Conservation (phyloP, 495 filamentous ascomycete genomes). For the Trichocladium uniseriatum region DNA sequence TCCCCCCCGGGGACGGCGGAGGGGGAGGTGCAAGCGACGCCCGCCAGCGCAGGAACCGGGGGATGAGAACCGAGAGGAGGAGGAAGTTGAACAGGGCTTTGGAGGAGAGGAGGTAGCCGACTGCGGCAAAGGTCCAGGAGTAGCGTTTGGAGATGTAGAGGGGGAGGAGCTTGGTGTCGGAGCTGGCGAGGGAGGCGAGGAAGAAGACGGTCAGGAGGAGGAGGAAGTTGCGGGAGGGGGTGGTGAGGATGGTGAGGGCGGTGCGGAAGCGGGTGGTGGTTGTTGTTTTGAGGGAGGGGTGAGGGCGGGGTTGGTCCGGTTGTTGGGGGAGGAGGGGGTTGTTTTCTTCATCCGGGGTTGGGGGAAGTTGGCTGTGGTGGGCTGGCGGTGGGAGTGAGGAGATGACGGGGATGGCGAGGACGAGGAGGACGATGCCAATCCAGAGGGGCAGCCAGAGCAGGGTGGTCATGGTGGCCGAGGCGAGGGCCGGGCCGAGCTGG, state of each 20-base stretch:
- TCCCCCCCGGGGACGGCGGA: no score
- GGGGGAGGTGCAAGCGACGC: background rate
- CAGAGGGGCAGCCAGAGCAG: slow-evolving; percentile 33
- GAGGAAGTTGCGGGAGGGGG: slow-evolving; percentile 21
- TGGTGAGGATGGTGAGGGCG: slow-evolving; percentile 8
- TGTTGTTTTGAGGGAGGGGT: slow-evolving; percentile 6
- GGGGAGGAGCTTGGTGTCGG: slow-evolving; percentile 38
- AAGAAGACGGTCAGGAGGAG: slow-evolving; percentile 33
- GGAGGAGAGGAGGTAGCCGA: slow-evolving; percentile 36
- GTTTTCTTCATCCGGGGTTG: background rate
- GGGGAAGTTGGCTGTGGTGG: background rate
- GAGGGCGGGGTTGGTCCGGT: slow-evolving; percentile 6
- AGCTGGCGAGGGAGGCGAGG: slow-evolving; percentile 36
- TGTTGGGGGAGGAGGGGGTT: background rate
- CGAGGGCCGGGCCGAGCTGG: slow-evolving; percentile 34
- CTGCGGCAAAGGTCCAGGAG: slow-evolving; percentile 30
- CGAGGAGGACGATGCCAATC: slow-evolving; percentile 29
- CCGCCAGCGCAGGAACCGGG: slow-evolving; percentile 21
- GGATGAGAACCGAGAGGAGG: slow-evolving; percentile 30
- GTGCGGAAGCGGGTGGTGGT: slow-evolving; percentile 19
- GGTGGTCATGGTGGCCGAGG: slow-evolving; percentile 34
- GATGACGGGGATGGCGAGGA: slow-evolving; percentile 28
- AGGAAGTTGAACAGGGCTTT: slow-evolving; percentile 39
- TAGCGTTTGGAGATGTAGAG: slow-evolving; percentile 39
- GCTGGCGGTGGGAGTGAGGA: slow-evolving; percentile 12